Base-by-base conservation (phyloP, 805 yeast genomes). In the Monosporozyma unispora region DNA sequence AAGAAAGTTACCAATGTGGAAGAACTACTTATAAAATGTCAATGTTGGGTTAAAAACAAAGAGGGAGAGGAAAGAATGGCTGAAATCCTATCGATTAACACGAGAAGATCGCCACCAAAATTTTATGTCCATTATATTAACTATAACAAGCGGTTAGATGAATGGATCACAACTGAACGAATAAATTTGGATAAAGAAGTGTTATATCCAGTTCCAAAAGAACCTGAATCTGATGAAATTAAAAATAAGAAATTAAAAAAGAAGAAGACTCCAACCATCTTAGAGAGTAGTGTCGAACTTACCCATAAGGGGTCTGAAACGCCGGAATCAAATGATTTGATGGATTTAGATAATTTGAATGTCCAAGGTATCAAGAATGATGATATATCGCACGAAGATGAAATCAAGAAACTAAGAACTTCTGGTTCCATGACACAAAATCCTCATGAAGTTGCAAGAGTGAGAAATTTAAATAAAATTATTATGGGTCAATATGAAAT, bases 391-490 rank as follows among this genome's bases (percentile, higher is more conserved):
- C 73, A 96, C 50, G 96, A 89, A 59, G 96, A 88, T 57, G 99
- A 93, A 67, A 84, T 93, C 56, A 88, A 91, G 63, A 87, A 87
- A 63, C 74, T 93, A 49, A 76, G 98, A 57, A 89, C 96, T 0
- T 76, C 95, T n/a, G 99, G 99, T 2, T 90, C 98, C 0, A 93
- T 93, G 98, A 86, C 93, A 10, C 99, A 93, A 68, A 84, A 83
- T 53, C 77, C 81, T 50, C 79, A 76, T 50, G 98, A 91, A 61
- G 86, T 91, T 22, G 89, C 98, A 0, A 76, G 93, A 49, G 96
- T 93, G 44, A 77, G 98, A 57, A 93, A 93, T 62, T 74, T 93
- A 54, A 74, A 78, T 44, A 76, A 79, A 48, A 79, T 93, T 4
- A 83, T 87, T 3, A 80, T 93, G 69, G 99, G 99, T 1, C 84